phyloP scores from a whole-genome alignment of 441 rosid species.

The Aleurites moluccanus region DNA sequence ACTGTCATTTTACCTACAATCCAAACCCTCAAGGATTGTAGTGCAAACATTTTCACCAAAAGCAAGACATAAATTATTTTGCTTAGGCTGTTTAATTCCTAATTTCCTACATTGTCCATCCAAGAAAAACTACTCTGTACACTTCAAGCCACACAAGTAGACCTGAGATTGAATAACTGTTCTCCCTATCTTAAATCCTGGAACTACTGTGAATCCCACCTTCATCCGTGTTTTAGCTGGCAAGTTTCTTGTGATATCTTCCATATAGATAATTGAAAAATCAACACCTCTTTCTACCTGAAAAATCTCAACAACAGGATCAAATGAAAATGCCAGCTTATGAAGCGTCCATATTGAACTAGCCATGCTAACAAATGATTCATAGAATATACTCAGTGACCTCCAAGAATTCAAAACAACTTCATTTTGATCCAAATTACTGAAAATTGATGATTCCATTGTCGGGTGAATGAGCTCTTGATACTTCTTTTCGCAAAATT shows the following conservation, averaged over 20 bases:
- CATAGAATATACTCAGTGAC: constrained; percentile 57
- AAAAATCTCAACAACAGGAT: constrained; percentile 65
- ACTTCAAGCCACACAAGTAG: constrained; percentile 49
- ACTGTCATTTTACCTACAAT: constrained; percentile 13
- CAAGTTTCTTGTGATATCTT: constrained; percentile 53
- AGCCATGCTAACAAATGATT: constrained; percentile 70
- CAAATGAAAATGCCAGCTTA: constrained; percentile 74
- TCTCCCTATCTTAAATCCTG: constrained; percentile 76
- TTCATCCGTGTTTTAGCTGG: constrained; percentile 39
- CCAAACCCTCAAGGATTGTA: constrained; percentile 11
- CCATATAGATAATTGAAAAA: constrained; percentile 82
- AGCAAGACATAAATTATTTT: constrained; percentile 9
- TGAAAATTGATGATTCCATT: constrained; percentile 73
- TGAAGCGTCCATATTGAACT: constrained; percentile 83
- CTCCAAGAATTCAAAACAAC: constrained; percentile 54
- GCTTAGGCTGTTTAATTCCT: background rate
- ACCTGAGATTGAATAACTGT: constrained; percentile 69
- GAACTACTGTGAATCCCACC: constrained; percentile 73
- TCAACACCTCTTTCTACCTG: constrained; percentile 59
- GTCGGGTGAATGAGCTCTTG: constrained; percentile 65
- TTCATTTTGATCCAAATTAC: constrained; percentile 56
- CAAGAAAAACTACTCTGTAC: constrained; percentile 36
- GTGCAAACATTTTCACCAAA: constrained; percentile 12
- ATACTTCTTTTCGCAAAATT: constrained; percentile 71
- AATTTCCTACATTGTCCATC: constrained; percentile 10